Base-by-base conservation (phyloP, 176 grass and related monocot species). In the Musa troglodytarum region DNA sequence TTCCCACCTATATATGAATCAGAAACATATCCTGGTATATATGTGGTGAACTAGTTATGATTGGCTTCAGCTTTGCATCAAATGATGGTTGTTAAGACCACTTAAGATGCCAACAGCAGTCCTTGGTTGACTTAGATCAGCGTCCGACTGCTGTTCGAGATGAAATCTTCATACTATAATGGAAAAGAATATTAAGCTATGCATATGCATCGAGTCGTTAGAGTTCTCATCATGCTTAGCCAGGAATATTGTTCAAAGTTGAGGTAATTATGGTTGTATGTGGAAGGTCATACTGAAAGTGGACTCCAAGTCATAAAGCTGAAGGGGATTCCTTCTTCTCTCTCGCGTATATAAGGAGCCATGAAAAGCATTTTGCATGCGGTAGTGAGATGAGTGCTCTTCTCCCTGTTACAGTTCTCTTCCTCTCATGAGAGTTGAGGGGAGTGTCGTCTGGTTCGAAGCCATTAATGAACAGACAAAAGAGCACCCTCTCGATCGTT, bases 371-470 rank as follows among this genome's bases (percentile, higher is more conserved):
- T 17, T 43, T 43, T 55, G 50, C 16, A 50, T 34, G 23, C 8
- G 17, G 5, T 3, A 50, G 28, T 49, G 34, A 50, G 28, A 29
- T 12, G 9, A 11, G n/a, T 16, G 65, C 71, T 54, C 71, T 55
- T 55, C 71, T 54, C 25, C 25, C 23, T 25, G 23, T 54, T 15
- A 53, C 67, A 13, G 52, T 28, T 17, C n/a, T 12, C 12, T 68
- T 43, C 34, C 51, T 16, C 51, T 9, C 49, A 13, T 73, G 52
- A 28, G 3, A 55, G 71, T 73, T 73, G 71, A 73, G 71, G 71
- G 71, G 71, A 73, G 22, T 73, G 71, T 73, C 9, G 71, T 73
- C 71, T 73, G 71, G 71, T 73, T 54, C 71, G 71, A 73, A 73
- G 50, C 71, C 13, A 2, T 55, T 22, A 19, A 8, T 3, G 21